Evolutionary conservation across 108 stramenopile species (phyloP).

Genomic region (Fragilariopsis cylindrus): DNA sequence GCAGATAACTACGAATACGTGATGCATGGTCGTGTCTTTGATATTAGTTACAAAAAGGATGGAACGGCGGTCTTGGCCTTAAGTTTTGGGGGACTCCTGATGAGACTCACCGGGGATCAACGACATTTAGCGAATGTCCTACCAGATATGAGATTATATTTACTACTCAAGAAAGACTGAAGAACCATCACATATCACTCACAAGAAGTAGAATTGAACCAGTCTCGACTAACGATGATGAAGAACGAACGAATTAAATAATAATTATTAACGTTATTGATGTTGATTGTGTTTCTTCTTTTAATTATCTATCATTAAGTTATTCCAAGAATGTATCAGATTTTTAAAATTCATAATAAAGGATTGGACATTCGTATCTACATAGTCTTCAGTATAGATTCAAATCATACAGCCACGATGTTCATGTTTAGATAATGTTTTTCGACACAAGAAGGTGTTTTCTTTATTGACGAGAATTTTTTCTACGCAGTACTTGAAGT

Average conservation of each 20-base stretch:
- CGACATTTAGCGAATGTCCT: conserved; percentile 86
- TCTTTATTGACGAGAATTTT: not conserved
- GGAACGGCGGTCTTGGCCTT: conserved; percentile 80
- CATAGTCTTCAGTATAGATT: no score
- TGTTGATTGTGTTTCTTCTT: no score
- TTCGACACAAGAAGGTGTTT: not conserved
- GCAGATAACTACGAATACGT: conserved; percentile 98
- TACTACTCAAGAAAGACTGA: conserved; percentile 90
- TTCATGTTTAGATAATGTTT: not conserved
- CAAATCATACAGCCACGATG: no score
- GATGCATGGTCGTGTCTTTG: conserved; percentile 96
- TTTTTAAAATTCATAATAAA: no score
- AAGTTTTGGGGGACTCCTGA: conserved; percentile 94
- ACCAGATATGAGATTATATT: conserved; percentile 89
- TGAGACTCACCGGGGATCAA: conserved; percentile 94
- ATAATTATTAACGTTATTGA: no score
- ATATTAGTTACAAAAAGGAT: conserved; percentile 84
- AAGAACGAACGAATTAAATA: no score
- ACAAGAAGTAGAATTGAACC: no score
- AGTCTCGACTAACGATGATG: no score
- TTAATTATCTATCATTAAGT: no score
- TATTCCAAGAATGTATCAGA: no score
- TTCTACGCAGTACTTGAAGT: conserved; percentile 1
- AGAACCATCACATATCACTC: not conserved
- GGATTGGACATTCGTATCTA: no score